Conservation (phyloP, 2,329 filamentous ascomycete species). For the Diplodia corticola region DNA sequence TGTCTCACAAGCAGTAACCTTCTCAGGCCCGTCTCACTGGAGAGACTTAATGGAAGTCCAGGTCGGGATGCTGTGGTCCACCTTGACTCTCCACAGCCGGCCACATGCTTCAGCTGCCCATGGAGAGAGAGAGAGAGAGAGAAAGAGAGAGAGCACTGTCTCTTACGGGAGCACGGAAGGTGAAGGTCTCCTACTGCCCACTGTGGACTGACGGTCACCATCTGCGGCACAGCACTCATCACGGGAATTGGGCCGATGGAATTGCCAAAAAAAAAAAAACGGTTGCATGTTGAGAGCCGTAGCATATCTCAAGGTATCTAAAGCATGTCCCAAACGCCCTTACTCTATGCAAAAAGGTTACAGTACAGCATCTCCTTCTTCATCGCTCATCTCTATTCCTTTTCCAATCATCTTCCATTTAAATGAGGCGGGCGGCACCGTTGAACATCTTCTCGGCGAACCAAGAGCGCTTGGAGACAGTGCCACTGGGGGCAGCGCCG, state of each 20-base stretch:
- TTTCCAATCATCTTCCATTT: neutral
- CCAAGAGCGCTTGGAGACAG: slow-evolving; percentile 7
- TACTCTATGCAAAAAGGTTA: neutral
- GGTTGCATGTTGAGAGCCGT: neutral
- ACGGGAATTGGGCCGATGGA: neutral
- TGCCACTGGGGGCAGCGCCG: slow-evolving; percentile 10
- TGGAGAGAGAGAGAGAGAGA: neutral
- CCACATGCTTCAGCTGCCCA: neutral
- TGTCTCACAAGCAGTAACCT: neutral
- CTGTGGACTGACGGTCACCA: neutral
- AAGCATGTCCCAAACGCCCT: slow-evolving; percentile 6
- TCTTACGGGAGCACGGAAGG: neutral
- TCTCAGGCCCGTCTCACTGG: neutral
- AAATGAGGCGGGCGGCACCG: slow-evolving; percentile 7
- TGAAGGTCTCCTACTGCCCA: neutral
- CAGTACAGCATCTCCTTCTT: neutral
- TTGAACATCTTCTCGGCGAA: slow-evolving; percentile 11
- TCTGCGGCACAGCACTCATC: neutral
- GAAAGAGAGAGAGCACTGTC: neutral
- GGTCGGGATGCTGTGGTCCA: neutral
- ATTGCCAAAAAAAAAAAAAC: neutral
- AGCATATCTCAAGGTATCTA: slow-evolving; percentile 2
- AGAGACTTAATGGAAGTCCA: neutral
- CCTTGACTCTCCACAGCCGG: neutral
- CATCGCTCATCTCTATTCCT: neutral